A percentile compares a stretch with the other conserved stretches of the same genome.
phyloP scores from a whole-genome alignment of 169 alveolate species.

The Cyclospora cayetanensis region DNA sequence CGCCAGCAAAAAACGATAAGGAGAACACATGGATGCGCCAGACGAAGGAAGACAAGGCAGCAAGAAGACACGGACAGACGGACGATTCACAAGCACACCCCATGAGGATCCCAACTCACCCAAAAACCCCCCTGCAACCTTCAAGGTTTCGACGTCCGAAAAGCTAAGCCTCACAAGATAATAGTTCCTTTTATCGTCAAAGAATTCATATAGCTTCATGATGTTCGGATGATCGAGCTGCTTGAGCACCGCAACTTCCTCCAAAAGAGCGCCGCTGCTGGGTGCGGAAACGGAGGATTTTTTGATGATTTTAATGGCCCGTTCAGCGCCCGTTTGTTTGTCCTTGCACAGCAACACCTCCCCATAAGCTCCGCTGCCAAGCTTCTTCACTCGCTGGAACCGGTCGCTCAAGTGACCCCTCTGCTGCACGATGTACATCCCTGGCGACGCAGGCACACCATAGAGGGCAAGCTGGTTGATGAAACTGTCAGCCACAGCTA shows the following conservation, averaged over 20 bases:
- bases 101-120: too few relatives aligned
- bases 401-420: slow-evolving; percentile 82
- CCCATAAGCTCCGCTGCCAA: slow-evolving; percentile 95
- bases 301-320: slow-evolving; percentile 91
- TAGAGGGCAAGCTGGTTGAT: too few relatives aligned
- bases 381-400: slow-evolving; percentile 83
- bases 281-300: slow-evolving; percentile 86
- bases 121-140: too few relatives aligned
- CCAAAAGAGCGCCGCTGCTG: slow-evolving; percentile 84
- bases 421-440: slow-evolving; percentile 71
- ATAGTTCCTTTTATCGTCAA: slow-evolving; percentile 87
- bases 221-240: slow-evolving; percentile 91
- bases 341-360: slow-evolving; percentile 84
- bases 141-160: too few relatives aligned
- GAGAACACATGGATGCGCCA: too few relatives aligned
- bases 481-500: too few relatives aligned
- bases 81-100: too few relatives aligned
- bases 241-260: slow-evolving; percentile 88
- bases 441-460: too few relatives aligned
- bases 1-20: too few relatives aligned
- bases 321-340: slow-evolving; percentile 80
- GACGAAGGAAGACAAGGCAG: too few relatives aligned
- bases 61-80: too few relatives aligned
- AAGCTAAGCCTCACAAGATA: slow-evolving; percentile 88
- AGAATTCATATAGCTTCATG: slow-evolving; percentile 91